These are phyloP conservation scores for Populus euphratica DNA, from an alignment of 345 rosid species.

Conservation along the genomic window DNA sequence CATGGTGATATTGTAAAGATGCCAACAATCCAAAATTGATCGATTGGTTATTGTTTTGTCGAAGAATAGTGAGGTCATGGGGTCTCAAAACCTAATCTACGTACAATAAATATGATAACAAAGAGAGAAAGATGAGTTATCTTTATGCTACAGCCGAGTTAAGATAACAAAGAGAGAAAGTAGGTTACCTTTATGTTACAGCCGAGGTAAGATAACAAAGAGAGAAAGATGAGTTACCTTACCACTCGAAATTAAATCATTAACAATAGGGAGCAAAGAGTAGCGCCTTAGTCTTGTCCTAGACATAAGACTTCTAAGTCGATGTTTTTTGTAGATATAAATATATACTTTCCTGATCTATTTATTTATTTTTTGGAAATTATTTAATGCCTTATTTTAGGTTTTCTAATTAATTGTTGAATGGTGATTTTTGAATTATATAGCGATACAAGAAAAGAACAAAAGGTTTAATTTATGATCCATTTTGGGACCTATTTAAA, in stretches of 20 bases:
- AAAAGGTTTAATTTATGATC: not conserved
- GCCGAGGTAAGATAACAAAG: not conserved
- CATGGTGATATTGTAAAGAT: constrained; percentile 26
- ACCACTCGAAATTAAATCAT: not conserved
- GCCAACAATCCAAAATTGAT: constrained; percentile 17
- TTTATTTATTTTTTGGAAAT: not conserved
- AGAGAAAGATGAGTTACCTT: not conserved
- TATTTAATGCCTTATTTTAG: not conserved
- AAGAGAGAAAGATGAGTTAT: too few species aligned
- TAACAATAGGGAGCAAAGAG: not conserved
- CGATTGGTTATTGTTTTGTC: constrained; percentile 30
- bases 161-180: not conserved
- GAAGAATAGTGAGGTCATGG: constrained; percentile 14
- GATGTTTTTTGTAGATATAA: not conserved
- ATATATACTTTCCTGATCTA: not conserved
- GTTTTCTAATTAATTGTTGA: too few species aligned
- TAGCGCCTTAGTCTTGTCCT: not conserved
- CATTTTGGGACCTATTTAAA: too few species aligned
- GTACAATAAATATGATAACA: constrained; percentile 7
- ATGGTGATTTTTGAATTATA: too few species aligned
- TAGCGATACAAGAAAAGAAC: not conserved
- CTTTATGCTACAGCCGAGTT: too few species aligned
- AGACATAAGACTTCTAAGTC: not conserved
- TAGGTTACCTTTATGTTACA: not conserved
- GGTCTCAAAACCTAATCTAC: constrained; percentile 30